phyloP scores from a whole-genome alignment of 371 early-diverging fungal species.

The Mortierella sp. region DNA sequence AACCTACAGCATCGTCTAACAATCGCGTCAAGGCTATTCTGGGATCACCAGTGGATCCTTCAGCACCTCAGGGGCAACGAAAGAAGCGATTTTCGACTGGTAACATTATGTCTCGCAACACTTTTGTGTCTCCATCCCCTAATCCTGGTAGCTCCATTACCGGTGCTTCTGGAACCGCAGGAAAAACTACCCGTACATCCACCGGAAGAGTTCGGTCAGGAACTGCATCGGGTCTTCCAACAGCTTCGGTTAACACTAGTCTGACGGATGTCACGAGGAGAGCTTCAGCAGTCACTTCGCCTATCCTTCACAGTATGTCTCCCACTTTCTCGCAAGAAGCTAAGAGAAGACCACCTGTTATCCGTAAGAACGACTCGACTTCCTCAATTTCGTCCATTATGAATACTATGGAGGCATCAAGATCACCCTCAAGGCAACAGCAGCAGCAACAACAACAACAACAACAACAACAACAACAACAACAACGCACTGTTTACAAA shows the following conservation, averaged over 20 bases:
- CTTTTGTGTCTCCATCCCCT: slow-evolving; percentile 33
- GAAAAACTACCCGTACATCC: background rate
- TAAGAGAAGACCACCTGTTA: slow-evolving; percentile 32
- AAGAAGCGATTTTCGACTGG: slow-evolving; percentile 46
- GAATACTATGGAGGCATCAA: slow-evolving; percentile 10
- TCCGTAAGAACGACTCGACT: slow-evolving; percentile 40
- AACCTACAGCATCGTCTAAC: slow-evolving; percentile 34
- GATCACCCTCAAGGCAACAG: slow-evolving; percentile 24
- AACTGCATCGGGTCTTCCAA: slow-evolving; percentile 19
- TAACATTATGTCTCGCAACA: slow-evolving; percentile 31
- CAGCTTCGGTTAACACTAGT: background rate
- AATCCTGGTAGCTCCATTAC: slow-evolving; percentile 17
- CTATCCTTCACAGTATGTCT: slow-evolving; percentile 41
- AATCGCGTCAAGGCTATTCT: slow-evolving; percentile 39
- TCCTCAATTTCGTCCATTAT: slow-evolving; percentile 38
- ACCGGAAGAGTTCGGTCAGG: slow-evolving; percentile 33
- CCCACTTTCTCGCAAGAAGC: slow-evolving; percentile 43
- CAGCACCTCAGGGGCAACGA: slow-evolving; percentile 4
- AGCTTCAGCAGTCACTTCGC: slow-evolving; percentile 2
- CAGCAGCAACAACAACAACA: slow-evolving; percentile 10
- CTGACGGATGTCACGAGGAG: slow-evolving; percentile 7
- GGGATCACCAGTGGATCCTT: slow-evolving; percentile 37
- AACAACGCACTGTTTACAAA: slow-evolving; percentile 62
- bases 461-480: slow-evolving; percentile 3
- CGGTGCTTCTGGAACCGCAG: background rate